Evolutionary conservation across 1,284 basidiomycete species (phyloP).

Genomic region (Cryptococcus sp.): DNA sequence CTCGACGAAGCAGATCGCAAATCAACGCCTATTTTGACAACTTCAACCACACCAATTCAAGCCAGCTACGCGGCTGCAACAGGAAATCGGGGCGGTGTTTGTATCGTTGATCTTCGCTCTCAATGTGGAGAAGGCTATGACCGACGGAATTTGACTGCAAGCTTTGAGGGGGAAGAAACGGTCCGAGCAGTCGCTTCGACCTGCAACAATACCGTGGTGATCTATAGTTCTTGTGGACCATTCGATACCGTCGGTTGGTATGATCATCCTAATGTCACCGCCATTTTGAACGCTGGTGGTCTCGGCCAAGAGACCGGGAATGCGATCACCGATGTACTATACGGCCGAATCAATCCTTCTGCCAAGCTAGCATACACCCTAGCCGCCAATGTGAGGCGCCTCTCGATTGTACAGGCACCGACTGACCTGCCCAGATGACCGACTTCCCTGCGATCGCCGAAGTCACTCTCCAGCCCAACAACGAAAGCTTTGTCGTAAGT

Average conservation of each 20-base stretch:
- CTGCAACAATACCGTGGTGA: conserved; percentile 15
- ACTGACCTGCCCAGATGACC: conserved; percentile 19
- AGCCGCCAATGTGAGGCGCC: conserved; percentile 10
- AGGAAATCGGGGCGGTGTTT: conserved; percentile 2
- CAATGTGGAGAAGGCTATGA: conserved; percentile 10
- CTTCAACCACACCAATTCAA: conserved; percentile 14
- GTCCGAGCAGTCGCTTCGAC: conserved; percentile 12
- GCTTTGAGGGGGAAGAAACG: conserved; percentile 15
- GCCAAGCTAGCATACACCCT: conserved; percentile 53
- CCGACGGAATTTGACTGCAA: conserved; percentile 11
- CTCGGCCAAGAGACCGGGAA: conserved; percentile 63
- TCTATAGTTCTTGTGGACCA: conserved; percentile 11
- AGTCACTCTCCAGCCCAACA: conserved; percentile 4
- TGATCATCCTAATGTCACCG: conserved; percentile 52
- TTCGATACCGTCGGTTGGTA: conserved; percentile 45
- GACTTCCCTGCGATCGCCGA: conserved; percentile 36
- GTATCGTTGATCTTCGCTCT: conserved; percentile 12
- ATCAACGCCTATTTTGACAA: conserved; percentile 14
- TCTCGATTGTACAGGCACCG: neutral
- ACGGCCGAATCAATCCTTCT: conserved; percentile 70
- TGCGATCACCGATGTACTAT: conserved; percentile 72
- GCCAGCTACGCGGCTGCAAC: conserved; percentile 8
- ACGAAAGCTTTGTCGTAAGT: conserved; percentile 8
- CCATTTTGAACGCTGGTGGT: conserved; percentile 69
- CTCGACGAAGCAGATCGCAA: conserved; percentile 8